Conservation (phyloP, 495 filamentous ascomycete genomes). For the Tirmania nivea region DNA sequence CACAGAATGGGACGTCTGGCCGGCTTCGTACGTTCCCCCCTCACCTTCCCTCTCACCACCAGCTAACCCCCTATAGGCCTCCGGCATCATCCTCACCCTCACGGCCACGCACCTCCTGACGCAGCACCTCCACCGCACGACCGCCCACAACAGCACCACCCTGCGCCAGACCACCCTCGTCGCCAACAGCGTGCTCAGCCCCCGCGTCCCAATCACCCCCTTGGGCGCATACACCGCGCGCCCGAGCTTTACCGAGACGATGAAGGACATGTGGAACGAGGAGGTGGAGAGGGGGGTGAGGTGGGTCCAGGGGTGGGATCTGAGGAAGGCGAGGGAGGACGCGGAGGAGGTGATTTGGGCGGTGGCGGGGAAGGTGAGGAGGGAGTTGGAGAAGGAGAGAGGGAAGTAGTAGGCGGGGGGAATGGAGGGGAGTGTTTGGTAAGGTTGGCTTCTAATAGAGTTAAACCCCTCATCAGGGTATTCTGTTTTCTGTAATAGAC, state of each 20-base stretch:
- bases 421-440: not conserved
- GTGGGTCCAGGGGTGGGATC: constrained; percentile 44
- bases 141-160: constrained; percentile 41
- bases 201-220: constrained; percentile 26
- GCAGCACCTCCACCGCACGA: constrained; percentile 47
- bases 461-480: no score
- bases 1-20: constrained; percentile 50
- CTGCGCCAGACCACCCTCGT: constrained; percentile 49
- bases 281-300: constrained; percentile 47
- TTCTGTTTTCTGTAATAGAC: no score
- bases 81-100: constrained; percentile 70
- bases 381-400: not conserved
- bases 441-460: not conserved
- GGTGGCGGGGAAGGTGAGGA: constrained; percentile 4
- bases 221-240: constrained; percentile 18
- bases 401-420: no score
- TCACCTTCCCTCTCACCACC: not conserved
- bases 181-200: constrained; percentile 33
- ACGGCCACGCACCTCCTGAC: constrained; percentile 62
- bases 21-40: constrained; percentile 44
- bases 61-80: constrained; percentile 30
- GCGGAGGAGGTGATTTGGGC: constrained; percentile 25
- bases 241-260: constrained; percentile 33
- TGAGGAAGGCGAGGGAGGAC: constrained; percentile 34
- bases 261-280: constrained; percentile 63